A percentile compares a stretch with the other conserved stretches of the same genome.
These are phyloP conservation scores for Penicillium lagena DNA, from an alignment of 495 filamentous ascomycete genomes.

Conservation along the genomic window DNA sequence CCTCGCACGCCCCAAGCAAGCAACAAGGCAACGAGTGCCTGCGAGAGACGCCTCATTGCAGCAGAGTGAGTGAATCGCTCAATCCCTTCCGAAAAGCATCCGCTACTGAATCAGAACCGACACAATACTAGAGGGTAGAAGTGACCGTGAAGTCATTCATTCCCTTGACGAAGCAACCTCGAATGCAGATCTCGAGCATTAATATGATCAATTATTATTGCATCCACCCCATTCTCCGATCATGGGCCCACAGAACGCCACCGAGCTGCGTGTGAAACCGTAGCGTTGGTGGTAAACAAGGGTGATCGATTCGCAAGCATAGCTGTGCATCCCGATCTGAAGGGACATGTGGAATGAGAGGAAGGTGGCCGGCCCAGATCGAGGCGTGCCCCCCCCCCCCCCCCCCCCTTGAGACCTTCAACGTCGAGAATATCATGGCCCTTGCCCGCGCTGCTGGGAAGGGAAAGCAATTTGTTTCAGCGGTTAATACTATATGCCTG, in stretches of 20 bases:
- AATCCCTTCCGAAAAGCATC: neutral
- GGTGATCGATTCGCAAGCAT: conserved; percentile 8
- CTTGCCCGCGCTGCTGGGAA: too few relatives aligned
- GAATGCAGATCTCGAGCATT: neutral
- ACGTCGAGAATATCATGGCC: too few relatives aligned
- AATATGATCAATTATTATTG: too few relatives aligned
- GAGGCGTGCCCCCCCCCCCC: too few relatives aligned
- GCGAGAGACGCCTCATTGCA: conserved; percentile 15
- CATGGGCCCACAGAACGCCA: too few relatives aligned
- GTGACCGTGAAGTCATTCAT: conserved; percentile 4
- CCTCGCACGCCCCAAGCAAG: conserved; percentile 9
- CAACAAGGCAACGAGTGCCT: conserved; percentile 7
- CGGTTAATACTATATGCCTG: too few relatives aligned
- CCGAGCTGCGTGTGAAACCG: too few relatives aligned
- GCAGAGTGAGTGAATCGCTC: neutral
- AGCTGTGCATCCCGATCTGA: conserved; percentile 4
- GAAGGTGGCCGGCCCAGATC: neutral
- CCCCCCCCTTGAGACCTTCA: too few relatives aligned
- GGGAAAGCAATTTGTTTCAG: too few relatives aligned
- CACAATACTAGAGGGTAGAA: neutral
- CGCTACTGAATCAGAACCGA: too few relatives aligned
- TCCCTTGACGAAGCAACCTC: conserved; percentile 3
- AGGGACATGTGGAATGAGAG: conserved; percentile 17
- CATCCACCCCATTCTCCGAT: too few relatives aligned
- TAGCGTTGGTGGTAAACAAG: conserved; percentile 5